A percentile compares a stretch with the other conserved stretches of the same genome.
phyloP scores from a whole-genome alignment of 305 asterid genomes.

The Withania somnifera region DNA sequence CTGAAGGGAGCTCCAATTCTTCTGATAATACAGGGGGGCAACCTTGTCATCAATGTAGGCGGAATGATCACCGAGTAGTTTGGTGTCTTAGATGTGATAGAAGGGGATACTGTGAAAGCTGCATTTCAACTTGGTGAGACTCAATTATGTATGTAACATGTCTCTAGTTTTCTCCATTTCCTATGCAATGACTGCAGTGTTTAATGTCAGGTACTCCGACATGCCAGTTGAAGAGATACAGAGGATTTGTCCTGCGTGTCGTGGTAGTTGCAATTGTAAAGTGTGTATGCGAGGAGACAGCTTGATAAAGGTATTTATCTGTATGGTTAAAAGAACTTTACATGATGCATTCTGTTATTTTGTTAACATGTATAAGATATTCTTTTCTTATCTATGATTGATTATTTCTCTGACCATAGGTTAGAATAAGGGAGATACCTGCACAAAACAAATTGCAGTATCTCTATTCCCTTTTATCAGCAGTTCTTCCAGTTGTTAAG shows the following conservation, averaged over 20 bases:
- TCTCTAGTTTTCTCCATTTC: slow-evolving; percentile 1
- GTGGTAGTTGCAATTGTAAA: slow-evolving; percentile 86
- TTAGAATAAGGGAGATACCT: slow-evolving; percentile 74
- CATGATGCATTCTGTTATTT: slow-evolving; percentile 2
- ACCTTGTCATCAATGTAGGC: slow-evolving; percentile 91
- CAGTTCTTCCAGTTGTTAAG: slow-evolving; percentile 83
- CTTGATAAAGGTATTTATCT: slow-evolving; percentile 59
- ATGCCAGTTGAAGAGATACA: slow-evolving; percentile 63
- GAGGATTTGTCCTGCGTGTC: slow-evolving; percentile 92
- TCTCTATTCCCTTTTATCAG: slow-evolving; percentile 73
- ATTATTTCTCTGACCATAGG: slow-evolving; percentile 29
- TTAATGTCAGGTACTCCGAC: slow-evolving; percentile 68
- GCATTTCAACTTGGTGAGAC: slow-evolving; percentile 84
- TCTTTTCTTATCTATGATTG: not conserved
- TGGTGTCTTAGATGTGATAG: slow-evolving; percentile 90
- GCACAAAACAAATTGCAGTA: slow-evolving; percentile 82
- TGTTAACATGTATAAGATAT: not conserved
- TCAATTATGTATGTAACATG: not conserved
- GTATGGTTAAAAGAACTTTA: slow-evolving; percentile 15
- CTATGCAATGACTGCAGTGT: slow-evolving; percentile 13
- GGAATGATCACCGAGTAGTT: slow-evolving; percentile 42
- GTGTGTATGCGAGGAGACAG: slow-evolving; percentile 90
- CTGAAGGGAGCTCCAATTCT: slow-evolving; percentile 66
- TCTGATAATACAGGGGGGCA: slow-evolving; percentile 77
- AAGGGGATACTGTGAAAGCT: slow-evolving; percentile 85